These are phyloP conservation scores for Chytriomyces sp. DNA, from an alignment of 192 early-diverging fungal genomes.

Conservation along the genomic window DNA sequence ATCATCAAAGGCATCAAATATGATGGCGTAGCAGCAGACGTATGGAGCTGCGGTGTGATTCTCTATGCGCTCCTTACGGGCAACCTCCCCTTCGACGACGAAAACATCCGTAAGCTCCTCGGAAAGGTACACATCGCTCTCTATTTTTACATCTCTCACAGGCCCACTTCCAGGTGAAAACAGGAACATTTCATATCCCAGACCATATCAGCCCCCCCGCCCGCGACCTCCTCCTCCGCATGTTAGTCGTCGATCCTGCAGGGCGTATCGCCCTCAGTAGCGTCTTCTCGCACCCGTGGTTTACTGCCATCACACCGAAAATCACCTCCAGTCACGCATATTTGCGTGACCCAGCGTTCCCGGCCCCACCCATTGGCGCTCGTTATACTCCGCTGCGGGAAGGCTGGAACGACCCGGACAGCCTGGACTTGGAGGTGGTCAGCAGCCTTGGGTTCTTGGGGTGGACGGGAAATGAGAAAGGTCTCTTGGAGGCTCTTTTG, in stretches of 20 bases:
- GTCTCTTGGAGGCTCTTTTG: conserved; percentile 5
- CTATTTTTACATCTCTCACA: conserved; percentile 35
- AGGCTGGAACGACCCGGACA: conserved; percentile 28
- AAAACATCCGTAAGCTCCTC: conserved; percentile 67
- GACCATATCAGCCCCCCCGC: conserved; percentile 78
- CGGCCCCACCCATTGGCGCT: not conserved
- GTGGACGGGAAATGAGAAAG: conserved; percentile 46
- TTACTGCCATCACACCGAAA: conserved; percentile 41
- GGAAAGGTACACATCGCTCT: conserved; percentile 53
- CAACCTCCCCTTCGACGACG: conserved; percentile 75
- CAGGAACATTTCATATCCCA: conserved; percentile 70
- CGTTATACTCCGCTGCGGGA: not conserved
- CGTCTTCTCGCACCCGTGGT: conserved; percentile 65
- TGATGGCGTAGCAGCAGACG: conserved; percentile 66
- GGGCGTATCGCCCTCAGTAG: conserved; percentile 56
- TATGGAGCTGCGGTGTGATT: conserved; percentile 79
- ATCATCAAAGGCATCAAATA: conserved; percentile 70
- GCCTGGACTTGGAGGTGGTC: conserved; percentile 51
- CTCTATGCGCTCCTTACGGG: conserved; percentile 72
- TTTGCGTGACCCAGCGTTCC: not conserved
- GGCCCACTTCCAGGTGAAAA: conserved; percentile 52
- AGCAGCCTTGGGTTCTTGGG: conserved; percentile 50
- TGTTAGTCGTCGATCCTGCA: conserved; percentile 88
- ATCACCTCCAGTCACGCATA: conserved; percentile 15
- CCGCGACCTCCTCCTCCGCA: conserved; percentile 78